Conservation (phyloP, 2,329 filamentous ascomycete species). For the Hymenoscyphus infarciens region DNA sequence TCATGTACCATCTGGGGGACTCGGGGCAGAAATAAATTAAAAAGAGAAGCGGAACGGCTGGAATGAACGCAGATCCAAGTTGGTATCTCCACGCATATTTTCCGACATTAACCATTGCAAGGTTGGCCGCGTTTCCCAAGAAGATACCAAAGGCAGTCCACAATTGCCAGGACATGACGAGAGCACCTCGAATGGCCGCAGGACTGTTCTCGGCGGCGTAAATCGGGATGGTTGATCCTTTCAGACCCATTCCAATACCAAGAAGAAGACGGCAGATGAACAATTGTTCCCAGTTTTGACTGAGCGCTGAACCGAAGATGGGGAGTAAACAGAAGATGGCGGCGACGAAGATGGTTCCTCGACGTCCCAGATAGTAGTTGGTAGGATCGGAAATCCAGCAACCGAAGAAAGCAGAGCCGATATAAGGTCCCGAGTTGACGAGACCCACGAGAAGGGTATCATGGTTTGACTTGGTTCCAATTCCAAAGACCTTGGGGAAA, state of each 20-base stretch:
- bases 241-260: conserved; percentile 60
- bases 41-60: conserved; percentile 57
- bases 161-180: conserved; percentile 52
- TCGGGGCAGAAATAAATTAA: conserved; percentile 60
- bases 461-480: conserved; percentile 37
- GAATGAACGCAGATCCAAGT: conserved; percentile 61
- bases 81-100: conserved; percentile 60
- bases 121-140: conserved; percentile 62
- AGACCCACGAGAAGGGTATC: conserved; percentile 57
- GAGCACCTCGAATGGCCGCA: conserved; percentile 48
- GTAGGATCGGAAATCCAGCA: conserved; percentile 60
- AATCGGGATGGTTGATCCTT: conserved; percentile 47
- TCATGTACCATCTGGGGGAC: conserved; percentile 64
- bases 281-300: conserved; percentile 57
- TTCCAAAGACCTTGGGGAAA: conserved; percentile 44
- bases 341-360: conserved; percentile 61
- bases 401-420: conserved; percentile 49
- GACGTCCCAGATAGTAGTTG: conserved; percentile 56
- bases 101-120: conserved; percentile 59
- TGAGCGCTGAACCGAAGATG: conserved; percentile 56
- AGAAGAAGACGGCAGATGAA: conserved; percentile 54
- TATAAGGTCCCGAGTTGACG: conserved; percentile 48
- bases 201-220: conserved; percentile 55
- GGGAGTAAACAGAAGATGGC: conserved; percentile 60
- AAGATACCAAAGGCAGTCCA: conserved; percentile 64